A percentile compares a stretch with the other conserved stretches of the same genome.
These are phyloP conservation scores for Aaosphaeria pasadenensis DNA, from an alignment of 2,329 filamentous ascomycete species.

Conservation along the genomic window DNA sequence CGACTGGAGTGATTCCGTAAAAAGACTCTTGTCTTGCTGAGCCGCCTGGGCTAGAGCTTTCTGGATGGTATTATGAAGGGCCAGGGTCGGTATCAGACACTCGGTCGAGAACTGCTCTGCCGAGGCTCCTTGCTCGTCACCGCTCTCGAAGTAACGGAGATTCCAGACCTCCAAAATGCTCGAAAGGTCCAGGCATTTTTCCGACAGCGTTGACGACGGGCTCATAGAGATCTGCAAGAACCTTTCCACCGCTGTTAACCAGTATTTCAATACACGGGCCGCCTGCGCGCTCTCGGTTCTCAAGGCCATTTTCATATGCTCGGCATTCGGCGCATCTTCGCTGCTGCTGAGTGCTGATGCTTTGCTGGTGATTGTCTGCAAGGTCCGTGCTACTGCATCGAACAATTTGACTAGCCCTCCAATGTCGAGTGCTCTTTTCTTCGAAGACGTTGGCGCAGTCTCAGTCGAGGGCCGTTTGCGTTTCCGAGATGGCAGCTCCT, in stretches of 20 bases:
- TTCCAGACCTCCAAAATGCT: constrained; percentile 33
- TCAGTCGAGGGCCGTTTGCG: constrained; percentile 29
- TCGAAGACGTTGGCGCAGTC: constrained; percentile 11
- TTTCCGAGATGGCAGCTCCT: constrained; percentile 31
- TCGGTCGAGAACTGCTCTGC: constrained; percentile 37
- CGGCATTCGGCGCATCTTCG: constrained; percentile 21
- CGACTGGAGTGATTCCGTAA: neutral
- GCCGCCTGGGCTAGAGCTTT: neutral
- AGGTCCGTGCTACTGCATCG: constrained; percentile 5
- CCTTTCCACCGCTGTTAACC: constrained; percentile 25
- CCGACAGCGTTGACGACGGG: neutral
- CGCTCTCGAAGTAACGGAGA: constrained; percentile 21
- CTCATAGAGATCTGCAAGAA: constrained; percentile 4
- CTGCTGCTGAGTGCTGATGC: constrained; percentile 6
- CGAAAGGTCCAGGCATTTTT: constrained; percentile 17
- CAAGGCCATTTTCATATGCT: constrained; percentile 36
- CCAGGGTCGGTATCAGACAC: constrained; percentile 31
- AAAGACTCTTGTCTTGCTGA: neutral
- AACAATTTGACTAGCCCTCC: constrained; percentile 20
- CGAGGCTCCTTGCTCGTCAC: constrained; percentile 25
- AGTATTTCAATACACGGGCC: constrained; percentile 33
- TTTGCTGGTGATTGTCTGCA: constrained; percentile 18
- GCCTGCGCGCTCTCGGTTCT: constrained; percentile 33
- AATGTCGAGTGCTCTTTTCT: constrained; percentile 9
- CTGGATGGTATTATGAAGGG: constrained; percentile 19